Conservation (phyloP, 169 alveolate species). For the Plasmodium ovale region DNA sequence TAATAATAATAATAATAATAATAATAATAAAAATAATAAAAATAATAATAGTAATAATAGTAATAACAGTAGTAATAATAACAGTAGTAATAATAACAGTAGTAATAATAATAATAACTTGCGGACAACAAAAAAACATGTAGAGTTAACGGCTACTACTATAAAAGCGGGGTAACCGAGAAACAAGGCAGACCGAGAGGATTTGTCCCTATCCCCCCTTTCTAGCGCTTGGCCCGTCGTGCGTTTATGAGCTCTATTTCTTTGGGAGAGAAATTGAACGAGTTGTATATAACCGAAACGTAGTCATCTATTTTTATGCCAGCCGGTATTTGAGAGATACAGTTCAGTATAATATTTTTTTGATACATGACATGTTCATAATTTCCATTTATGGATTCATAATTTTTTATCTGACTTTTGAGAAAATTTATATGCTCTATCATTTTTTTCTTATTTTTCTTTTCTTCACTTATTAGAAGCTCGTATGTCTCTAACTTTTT, state of each 20-base stretch:
- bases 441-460: conserved; percentile 17
- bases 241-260: conserved; percentile 49
- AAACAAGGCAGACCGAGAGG: too few relatives aligned
- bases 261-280: conserved; percentile 40
- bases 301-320: conserved; percentile 59
- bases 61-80: too few relatives aligned
- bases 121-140: too few relatives aligned
- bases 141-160: too few relatives aligned
- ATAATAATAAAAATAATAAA: too few relatives aligned
- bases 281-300: conserved; percentile 57
- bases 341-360: conserved; percentile 50
- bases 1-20: too few relatives aligned
- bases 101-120: too few relatives aligned
- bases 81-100: too few relatives aligned
- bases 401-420: conserved; percentile 39
- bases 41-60: too few relatives aligned
- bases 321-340: conserved; percentile 51
- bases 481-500: conserved; percentile 67
- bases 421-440: conserved; percentile 22
- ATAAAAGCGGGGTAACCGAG: too few relatives aligned
- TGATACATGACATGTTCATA: conserved; percentile 59
- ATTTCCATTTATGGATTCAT: conserved; percentile 70
- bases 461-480: conserved; percentile 36
- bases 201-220: too few relatives aligned
- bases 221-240: too few relatives aligned